Base-by-base conservation (phyloP, 73 alveolate genomes). In the Paramecium sonneborni region DNA sequence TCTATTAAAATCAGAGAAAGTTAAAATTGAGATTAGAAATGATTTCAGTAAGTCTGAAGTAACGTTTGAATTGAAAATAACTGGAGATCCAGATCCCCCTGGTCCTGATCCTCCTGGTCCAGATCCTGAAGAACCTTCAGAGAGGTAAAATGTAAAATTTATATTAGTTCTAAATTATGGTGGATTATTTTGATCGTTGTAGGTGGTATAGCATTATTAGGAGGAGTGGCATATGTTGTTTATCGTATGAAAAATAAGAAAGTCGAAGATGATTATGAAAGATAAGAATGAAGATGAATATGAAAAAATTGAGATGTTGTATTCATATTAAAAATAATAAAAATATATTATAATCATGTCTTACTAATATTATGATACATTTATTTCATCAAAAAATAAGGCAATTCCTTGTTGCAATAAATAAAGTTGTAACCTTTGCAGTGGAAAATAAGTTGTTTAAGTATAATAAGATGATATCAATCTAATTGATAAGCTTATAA, bases 41-140 rank as follows among this genome's bases (percentile, higher is more conserved):
- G 86, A 72, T 72, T 72, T 72, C 57, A 34, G 37, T 72, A n/a
- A 0, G 4, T 2, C 55, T 3, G 5, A 34, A 8, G n/a, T 41
- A 4, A 30, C 20, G 6, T 62, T 62, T 62, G 18, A 26, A 26
- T 32, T 72, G 18, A 72, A 30, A n/a, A 41, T 38, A 14, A 72
- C 9, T 72, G 57, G 14, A 1, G 35, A 2, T 28, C 55, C 57
- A 72, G 58, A 12, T 72, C 58, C 55, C 3, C 86, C 86, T 28
- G 11, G 6, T 30, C 86, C 86, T 34, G 67, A 20, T 2, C 86
- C 86, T 15, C 86, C 86, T 28, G 35, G 38, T 35, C 86, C 86
- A 3, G 82, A 58, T 24, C 43, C 34, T 21, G 67, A 56, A 10
- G 32, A 32, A 34, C 58, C 55, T 35, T 21, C 30, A 34, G 39